Base-by-base conservation (phyloP, 768 basidiomycete genomes). In the Kwoniella botswanensis region DNA sequence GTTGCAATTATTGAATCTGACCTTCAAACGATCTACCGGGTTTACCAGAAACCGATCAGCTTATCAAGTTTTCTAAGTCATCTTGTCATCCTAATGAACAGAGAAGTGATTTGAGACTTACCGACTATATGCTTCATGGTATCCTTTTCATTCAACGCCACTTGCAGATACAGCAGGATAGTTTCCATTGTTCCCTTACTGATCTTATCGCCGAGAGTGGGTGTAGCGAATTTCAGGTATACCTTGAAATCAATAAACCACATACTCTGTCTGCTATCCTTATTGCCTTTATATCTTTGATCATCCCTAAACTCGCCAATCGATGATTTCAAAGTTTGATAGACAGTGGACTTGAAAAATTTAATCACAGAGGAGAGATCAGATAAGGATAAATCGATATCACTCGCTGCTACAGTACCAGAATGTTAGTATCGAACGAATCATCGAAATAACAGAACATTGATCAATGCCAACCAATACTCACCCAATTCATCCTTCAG, bases 161-260 rank as follows among this genome's bases (percentile, higher is more conserved):
- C 17, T 10, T 41, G 13, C 17, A 43, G 41, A 9, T 29, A 26
- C 6, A 61, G 13, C 17, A 61, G n/a, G 2, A 61, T 22, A 44
- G 12, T 43, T 21, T 61, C 59, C 18, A 18, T 18, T 12, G 21
- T 21, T 11, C 6, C 17, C 13, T 61, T 61, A 26, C 42, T 15
- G 3, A 61, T 44, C 21, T 9, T 35, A 11, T 17, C 3, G 10
- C 18, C 15, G 1, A 43, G 12, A 9, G 41, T 61, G 6, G 15
- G 11, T 4, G 9, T 46, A 7, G 59, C n/a, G n/a, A 43, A 43
- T 4, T 24, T 21, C 21, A 61, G 12, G 21, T 26, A 61, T 0
- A 17, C 43, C 12, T n/a, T 22, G 18, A 61, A 61, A 18, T 61
- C 59, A 15, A 1, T 46, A n/a, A 61, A 61, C 59, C 59, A 61